A percentile compares a stretch with the other conserved stretches of the same genome.
Evolutionary conservation across 257 asterid species (phyloP).

Genomic region (Asclepias syriaca): DNA sequence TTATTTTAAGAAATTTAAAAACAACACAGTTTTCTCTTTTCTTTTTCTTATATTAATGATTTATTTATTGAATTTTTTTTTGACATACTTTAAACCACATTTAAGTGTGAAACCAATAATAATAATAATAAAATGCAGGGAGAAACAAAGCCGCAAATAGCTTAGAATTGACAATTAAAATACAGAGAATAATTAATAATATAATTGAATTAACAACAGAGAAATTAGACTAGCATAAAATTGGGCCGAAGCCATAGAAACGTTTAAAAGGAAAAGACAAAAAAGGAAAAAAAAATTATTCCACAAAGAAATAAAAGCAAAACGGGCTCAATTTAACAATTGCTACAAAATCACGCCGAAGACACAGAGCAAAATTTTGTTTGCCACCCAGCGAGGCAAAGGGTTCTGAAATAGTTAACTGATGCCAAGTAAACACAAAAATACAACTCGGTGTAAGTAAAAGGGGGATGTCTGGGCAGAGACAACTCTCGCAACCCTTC

Average conservation of each 20-base stretch:
- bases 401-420: background rate
- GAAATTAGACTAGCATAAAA: background rate
- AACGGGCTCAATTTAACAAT: conserved; percentile 18
- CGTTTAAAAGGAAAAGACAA: background rate
- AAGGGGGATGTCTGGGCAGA: background rate
- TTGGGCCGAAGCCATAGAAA: background rate
- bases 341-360: background rate
- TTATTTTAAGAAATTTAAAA: no score
- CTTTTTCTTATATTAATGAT: no score
- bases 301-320: background rate
- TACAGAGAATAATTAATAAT: no score
- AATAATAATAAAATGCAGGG: no score
- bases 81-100: no score
- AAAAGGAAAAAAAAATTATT: no score
- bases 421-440: background rate
- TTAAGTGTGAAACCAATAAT: no score
- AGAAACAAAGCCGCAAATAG: no score
- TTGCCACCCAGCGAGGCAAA: conserved; percentile 8
- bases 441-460: background rate
- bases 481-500: background rate
- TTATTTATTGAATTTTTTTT: no score
- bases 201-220: no score
- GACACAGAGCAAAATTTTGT: conserved; percentile 9
- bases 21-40: no score
- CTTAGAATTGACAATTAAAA: no score